Conservation (phyloP, 1,284 basidiomycete genomes). For the Ustilago lituana region DNA sequence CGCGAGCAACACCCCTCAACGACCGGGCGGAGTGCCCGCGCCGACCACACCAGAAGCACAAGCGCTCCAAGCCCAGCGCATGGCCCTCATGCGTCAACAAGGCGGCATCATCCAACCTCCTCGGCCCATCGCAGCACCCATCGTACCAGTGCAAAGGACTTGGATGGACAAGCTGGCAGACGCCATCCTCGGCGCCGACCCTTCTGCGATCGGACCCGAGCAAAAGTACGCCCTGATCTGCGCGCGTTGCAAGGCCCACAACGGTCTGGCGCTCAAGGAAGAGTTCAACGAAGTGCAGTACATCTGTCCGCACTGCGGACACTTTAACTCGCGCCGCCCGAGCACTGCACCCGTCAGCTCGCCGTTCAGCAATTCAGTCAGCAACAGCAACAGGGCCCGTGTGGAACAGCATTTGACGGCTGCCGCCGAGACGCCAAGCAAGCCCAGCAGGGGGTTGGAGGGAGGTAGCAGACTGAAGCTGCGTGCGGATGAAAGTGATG, state of each 20-base stretch:
- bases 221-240: constrained; percentile 88
- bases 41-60: constrained; percentile 26
- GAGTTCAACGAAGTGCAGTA: constrained; percentile 89
- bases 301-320: constrained; percentile 78
- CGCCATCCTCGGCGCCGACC: constrained; percentile 68
- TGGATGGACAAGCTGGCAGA: constrained; percentile 69
- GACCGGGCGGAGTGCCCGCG: neutral
- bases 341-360: constrained; percentile 62
- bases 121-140: constrained; percentile 4
- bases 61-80: constrained; percentile 39
- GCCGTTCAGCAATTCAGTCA: constrained; percentile 40
- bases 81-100: constrained; percentile 46
- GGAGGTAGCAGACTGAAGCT: constrained; percentile 25
- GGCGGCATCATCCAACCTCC: constrained; percentile 10
- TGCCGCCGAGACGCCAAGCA: constrained; percentile 30
- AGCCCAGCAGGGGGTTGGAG: constrained; percentile 13
- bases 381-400: neutral
- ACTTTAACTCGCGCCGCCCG: constrained; percentile 73
- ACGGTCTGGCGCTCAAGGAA: constrained; percentile 88
- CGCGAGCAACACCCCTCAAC: constrained; percentile 11
- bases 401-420: no score
- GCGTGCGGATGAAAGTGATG: constrained; percentile 25
- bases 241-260: constrained; percentile 89
- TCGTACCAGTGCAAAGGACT: constrained; percentile 24
- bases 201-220: constrained; percentile 65